phyloP scores from a whole-genome alignment of 768 basidiomycete species.

The Suillus decipiens region DNA sequence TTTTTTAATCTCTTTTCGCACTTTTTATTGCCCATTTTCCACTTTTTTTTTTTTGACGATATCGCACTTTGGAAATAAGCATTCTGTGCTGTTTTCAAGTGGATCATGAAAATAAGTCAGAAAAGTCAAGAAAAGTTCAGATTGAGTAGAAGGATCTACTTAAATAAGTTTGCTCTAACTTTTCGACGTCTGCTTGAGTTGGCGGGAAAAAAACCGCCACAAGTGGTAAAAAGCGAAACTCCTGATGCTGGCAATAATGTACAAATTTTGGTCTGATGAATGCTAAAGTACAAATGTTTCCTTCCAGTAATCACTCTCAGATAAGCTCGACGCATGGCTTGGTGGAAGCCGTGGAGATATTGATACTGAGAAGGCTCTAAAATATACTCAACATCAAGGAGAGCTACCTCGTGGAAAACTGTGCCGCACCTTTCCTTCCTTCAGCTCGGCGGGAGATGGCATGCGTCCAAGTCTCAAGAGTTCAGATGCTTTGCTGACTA shows the following conservation, averaged over 20 bases:
- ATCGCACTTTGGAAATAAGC: too few species aligned
- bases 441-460: conserved; percentile 76
- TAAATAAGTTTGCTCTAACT: too few species aligned
- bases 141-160: too few species aligned
- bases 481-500: conserved; percentile 77
- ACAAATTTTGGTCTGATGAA: background rate
- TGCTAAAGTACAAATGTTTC: background rate
- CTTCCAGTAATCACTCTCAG: background rate
- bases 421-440: conserved; percentile 63
- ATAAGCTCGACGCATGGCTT: conserved; percentile 4
- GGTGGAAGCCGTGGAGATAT: conserved; percentile 22
- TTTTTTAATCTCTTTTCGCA: too few species aligned
- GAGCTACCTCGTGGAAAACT: background rate
- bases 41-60: too few species aligned
- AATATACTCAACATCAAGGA: background rate
- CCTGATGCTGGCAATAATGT: background rate
- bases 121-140: too few species aligned
- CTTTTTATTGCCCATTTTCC: too few species aligned
- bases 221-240: too few species aligned
- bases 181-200: too few species aligned
- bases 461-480: conserved; percentile 77
- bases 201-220: too few species aligned
- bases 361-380: conserved; percentile 33
- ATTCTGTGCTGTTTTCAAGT: too few species aligned
- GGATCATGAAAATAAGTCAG: too few species aligned